A percentile compares a stretch with the other conserved stretches of the same genome.
Conservation (phyloP, 352 stramenopile species). For the Globisporangium paroecandrum region DNA sequence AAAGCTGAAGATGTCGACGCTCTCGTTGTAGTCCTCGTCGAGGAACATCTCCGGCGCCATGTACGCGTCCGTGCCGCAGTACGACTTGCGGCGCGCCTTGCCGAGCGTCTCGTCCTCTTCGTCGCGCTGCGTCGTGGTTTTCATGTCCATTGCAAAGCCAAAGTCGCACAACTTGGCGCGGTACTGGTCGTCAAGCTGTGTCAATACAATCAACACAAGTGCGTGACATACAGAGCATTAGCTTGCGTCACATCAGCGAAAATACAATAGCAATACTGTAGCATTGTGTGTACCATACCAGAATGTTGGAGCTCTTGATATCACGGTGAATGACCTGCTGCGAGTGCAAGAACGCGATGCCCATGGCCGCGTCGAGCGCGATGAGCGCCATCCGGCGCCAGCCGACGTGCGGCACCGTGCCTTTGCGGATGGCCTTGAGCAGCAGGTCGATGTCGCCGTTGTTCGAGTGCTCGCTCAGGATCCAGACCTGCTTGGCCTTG, state of each 20-base stretch:
- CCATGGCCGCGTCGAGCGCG: constrained; percentile 77
- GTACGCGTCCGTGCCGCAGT: constrained; percentile 85
- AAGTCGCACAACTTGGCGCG: constrained; percentile 84
- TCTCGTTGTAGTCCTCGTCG: constrained; percentile 82
- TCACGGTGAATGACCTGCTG: constrained; percentile 78
- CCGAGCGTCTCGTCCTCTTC: constrained; percentile 24
- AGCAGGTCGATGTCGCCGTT: constrained; percentile 74
- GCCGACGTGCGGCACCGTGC: constrained; percentile 41
- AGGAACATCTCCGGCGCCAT: constrained; percentile 85
- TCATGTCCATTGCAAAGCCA: constrained; percentile 78
- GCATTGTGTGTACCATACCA: constrained; percentile 22
- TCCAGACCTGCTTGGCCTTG: constrained; percentile 75
- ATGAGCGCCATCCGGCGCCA: constrained; percentile 65
- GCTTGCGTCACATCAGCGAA: neutral
- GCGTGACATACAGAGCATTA: neutral
- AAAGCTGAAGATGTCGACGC: constrained; percentile 84
- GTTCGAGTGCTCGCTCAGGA: constrained; percentile 77
- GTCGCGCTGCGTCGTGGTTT: constrained; percentile 24
- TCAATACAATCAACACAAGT: neutral
- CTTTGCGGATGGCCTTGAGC: constrained; percentile 53
- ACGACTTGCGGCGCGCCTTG: constrained; percentile 69
- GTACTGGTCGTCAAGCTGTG: constrained; percentile 57
- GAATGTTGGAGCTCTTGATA: constrained; percentile 88
- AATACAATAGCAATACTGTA: too few species aligned
- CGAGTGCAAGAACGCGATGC: constrained; percentile 95